Conservation (phyloP, 306 rosid species). For the Corylus avellana region DNA sequence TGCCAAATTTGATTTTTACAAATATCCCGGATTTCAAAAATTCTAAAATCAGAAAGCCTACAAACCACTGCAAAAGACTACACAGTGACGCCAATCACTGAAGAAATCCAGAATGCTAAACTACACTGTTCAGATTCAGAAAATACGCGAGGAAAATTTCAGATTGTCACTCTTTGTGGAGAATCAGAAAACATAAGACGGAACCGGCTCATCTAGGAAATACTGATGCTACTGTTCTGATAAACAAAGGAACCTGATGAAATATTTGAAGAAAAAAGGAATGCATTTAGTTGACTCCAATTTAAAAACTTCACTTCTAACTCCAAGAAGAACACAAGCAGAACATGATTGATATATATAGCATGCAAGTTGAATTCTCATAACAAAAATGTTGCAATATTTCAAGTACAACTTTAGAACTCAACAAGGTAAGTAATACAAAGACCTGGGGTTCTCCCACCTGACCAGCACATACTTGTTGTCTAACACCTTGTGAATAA, state of each 20-base stretch:
- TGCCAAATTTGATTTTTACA: not conserved
- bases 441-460: not conserved
- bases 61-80: slow-evolving; percentile 13
- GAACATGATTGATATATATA: not conserved
- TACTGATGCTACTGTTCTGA: not conserved
- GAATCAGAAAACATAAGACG: not conserved
- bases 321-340: not conserved
- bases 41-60: slow-evolving; percentile 14
- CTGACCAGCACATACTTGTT: not conserved
- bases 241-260: not conserved
- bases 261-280: not conserved
- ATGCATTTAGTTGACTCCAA: not conserved
- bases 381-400: not conserved
- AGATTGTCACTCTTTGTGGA: not conserved
- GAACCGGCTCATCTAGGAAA: not conserved
- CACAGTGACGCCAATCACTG: not conserved
- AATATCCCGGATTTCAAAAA: not conserved
- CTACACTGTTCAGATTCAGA: not conserved
- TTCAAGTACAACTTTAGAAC: not conserved
- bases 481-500: not conserved
- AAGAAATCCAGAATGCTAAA: slow-evolving; percentile 8
- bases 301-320: not conserved
- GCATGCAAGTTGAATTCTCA: not conserved
- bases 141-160: not conserved
- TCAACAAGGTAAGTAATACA: not conserved